Evolutionary conservation across 345 rosid genomes (phyloP), one percentile per base, ranked within the genome.

Genomic region (Hypericum androsaemum): DNA sequence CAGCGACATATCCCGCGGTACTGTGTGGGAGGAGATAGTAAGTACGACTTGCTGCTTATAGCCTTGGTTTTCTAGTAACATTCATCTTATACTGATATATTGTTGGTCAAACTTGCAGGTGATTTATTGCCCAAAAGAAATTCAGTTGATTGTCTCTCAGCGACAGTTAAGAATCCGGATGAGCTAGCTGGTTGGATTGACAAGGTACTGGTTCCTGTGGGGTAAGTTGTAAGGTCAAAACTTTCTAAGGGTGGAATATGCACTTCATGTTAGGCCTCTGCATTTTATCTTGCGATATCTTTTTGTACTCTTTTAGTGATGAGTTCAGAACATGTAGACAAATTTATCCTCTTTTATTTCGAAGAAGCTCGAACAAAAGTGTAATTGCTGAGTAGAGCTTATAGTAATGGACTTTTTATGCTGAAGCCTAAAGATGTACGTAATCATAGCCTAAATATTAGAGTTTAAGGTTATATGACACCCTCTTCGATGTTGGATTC

Each of bases 11-110:
- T 90, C 89, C 63, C 82, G 89, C 43, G 97, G 97, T 22, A 89
- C 97, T 36, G 97, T 89, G 47, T 89, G 97, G 97, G 95, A 86
- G 74, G 95, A 86, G 78, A 86, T 86, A 39, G 95, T 82, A 71
- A 74, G 94, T 76, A 43, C 41, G 28, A 37, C 8, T 54, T 43
- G 60, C 15, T 47, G 7, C 32, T 32, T 2, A 7, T 5, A n/a
- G 22, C 28, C 22, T 46, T 14, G 8, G 50, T 46, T 14, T 46
- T 8, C 7, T 14, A 13, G 6, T 46, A 16, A 32, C 22, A 32
- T 12, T 32, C 10, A 35, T 56, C 15, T 10, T 41, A 8, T 47
- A 22, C 52, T 58, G 28, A 38, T 41, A 43, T 48, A 40, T 40
- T 59, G 11, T 65, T 39, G 5, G 41, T 16, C 10, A 22, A 52